Evolutionary conservation across 2,329 filamentous ascomycete species (phyloP).

Genomic region (Fusarium sterilihyphosum): DNA sequence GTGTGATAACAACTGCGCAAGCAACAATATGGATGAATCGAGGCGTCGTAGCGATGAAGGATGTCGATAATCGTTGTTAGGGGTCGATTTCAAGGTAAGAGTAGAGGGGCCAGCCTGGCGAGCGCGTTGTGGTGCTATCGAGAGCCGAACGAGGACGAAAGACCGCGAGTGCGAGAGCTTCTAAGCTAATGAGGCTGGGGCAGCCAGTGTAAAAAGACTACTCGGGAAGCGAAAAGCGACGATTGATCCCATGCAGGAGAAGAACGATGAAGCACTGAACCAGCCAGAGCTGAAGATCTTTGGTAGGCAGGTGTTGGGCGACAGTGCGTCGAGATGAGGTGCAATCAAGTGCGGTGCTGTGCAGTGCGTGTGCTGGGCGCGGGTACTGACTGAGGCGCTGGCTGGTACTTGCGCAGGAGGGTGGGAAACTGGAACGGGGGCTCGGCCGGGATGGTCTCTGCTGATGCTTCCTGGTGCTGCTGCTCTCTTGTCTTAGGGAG

Average conservation of each 20-base stretch:
- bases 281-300: conserved; percentile 43
- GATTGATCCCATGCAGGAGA: conserved; percentile 37
- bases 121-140: conserved; percentile 33
- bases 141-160: conserved; percentile 30
- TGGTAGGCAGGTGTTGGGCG: conserved; percentile 36
- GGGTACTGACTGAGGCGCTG: conserved; percentile 36
- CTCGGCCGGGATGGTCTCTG: conserved; percentile 23
- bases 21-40: conserved; percentile 24
- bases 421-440: conserved; percentile 29
- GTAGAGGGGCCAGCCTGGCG: conserved; percentile 37
- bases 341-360: conserved; percentile 15
- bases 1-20: conserved; percentile 31
- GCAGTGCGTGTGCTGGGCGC: conserved; percentile 27
- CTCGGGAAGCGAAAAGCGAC: conserved; percentile 25
- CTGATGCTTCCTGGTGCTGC: conserved; percentile 28
- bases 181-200: conserved; percentile 29
- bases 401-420: conserved; percentile 35
- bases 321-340: conserved; percentile 20
- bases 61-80: conserved; percentile 25
- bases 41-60: conserved; percentile 29
- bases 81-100: conserved; percentile 19
- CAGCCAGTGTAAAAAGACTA: conserved; percentile 21
- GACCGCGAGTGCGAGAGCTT: conserved; percentile 27
- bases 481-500: conserved; percentile 13
- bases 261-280: conserved; percentile 42